Base-by-base conservation (phyloP, 1,284 basidiomycete species). In the Melanopsichium pennsylvanicum region DNA sequence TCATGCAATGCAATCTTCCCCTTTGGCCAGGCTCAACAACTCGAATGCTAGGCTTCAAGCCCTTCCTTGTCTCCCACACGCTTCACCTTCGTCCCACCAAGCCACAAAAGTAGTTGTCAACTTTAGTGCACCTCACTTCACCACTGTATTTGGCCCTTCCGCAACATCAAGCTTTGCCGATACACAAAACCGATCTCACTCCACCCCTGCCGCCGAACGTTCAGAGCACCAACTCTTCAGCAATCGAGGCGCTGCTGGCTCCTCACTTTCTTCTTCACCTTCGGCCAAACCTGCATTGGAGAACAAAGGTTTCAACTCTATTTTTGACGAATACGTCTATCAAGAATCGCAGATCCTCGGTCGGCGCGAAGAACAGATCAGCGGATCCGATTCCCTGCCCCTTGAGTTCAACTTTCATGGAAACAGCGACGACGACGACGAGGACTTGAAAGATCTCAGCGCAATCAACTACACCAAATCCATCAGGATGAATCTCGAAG, bases 401-500 rank as follows among this genome's bases (percentile, higher is more conserved):
- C 32, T n/a, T 25, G 23, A 25, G 4, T 29, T 31, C 40, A 43
- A 31, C 12, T 10, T 51, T n/a, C 5, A 51, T 26, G 21, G 26
- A 5, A 27, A 18, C 27, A n/a, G 22, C 18, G 18, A 31, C 6
- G 32, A 59, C 42, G 38, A 58, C 22, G 41, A 45, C 6, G 50
- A 64, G 26, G 55, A 66, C 34, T 33, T 54, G 16, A 49, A 35
- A 31, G 63, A 60, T 16, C 26, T 43, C 15, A 36, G 31, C 41
- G 57, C 44, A 19, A 12, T 44, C 43, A 46, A 29, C 21, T 47
- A 49, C 36, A 50, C 36, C 5, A 41, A 42, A n/a, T 43, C 47
- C 6, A 55, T 66, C 47, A 49, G 47, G 19, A 60, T 60, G 57
- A 57, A 60, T 25, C 37, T 68, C 38, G 60, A 63, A 11, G 35